Evolutionary conservation across 2,329 filamentous ascomycete species (phyloP).

Genomic region (Fusarium transvaalense): DNA sequence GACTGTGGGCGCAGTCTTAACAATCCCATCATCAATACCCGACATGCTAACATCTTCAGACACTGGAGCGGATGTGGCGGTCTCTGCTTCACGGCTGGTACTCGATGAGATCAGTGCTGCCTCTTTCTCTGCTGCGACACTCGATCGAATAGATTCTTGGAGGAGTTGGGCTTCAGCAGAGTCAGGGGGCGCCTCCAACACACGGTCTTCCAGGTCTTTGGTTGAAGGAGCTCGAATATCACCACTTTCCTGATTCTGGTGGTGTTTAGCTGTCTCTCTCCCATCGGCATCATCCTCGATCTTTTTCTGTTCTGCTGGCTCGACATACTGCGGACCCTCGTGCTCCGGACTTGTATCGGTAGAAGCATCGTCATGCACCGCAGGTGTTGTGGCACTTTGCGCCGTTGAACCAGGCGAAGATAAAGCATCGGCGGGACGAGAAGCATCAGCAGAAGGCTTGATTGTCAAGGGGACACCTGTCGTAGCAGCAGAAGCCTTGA

Average conservation of each 20-base stretch:
- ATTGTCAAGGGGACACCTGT: conserved; percentile 45
- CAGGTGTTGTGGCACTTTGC: conserved; percentile 79
- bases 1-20: neutral
- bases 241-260: neutral
- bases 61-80: neutral
- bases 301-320: conserved; percentile 62
- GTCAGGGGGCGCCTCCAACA: conserved; percentile 41
- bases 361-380: conserved; percentile 74
- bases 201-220: conserved; percentile 42
- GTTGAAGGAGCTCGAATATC: conserved; percentile 20
- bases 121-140: conserved; percentile 36
- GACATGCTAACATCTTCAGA: conserved; percentile 22
- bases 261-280: conserved; percentile 42
- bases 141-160: conserved; percentile 57
- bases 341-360: conserved; percentile 81
- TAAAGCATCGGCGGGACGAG: conserved; percentile 58
- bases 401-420: conserved; percentile 75
- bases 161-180: conserved; percentile 61
- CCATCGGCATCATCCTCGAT: conserved; percentile 55
- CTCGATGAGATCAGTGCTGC: neutral
- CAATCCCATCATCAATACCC: conserved; percentile 3
- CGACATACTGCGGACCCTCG: conserved; percentile 69
- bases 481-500: conserved; percentile 1
- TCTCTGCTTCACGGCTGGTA: conserved; percentile 12
- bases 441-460: conserved; percentile 53